These are phyloP conservation scores for Drosera spatulata DNA, from an alignment of 179 eudicot genomes.

Conservation along the genomic window DNA sequence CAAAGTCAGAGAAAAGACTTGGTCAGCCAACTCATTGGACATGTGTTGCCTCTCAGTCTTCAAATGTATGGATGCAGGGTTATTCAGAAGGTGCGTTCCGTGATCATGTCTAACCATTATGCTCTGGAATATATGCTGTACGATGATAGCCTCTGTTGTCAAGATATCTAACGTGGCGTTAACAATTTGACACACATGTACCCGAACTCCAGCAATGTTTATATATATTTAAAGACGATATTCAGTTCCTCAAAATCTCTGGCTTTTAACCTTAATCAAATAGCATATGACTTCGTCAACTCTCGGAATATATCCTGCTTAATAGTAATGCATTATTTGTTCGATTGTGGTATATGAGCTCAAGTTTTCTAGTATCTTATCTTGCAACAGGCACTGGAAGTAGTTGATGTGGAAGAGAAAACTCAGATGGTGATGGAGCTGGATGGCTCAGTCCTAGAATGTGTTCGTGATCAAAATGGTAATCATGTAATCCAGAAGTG, in stretches of 20 bases:
- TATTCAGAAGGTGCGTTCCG: conserved; percentile 45
- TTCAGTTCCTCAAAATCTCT: no score
- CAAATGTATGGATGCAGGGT: conserved; percentile 80
- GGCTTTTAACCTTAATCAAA: no score
- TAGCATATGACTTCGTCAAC: background rate
- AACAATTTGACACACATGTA: no score
- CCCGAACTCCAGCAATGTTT: no score
- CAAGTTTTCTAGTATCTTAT: background rate
- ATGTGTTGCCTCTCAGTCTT: conserved; percentile 57
- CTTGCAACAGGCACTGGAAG: conserved; percentile 36
- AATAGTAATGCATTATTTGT: background rate
- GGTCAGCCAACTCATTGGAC: conserved; percentile 38
- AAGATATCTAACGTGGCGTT: background rate
- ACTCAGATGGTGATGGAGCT: conserved; percentile 34
- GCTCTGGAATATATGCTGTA: background rate
- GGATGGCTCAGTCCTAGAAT: conserved; percentile 41
- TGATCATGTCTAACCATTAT: conserved; percentile 4
- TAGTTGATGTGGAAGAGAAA: conserved; percentile 37
- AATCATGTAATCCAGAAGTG: conserved; percentile 70
- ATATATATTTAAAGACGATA: no score
- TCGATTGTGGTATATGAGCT: background rate
- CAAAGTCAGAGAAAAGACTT: conserved; percentile 43
- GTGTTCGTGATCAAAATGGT: conserved; percentile 62
- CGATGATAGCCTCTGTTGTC: background rate
- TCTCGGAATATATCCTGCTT: background rate